Percentiles rank a stretch among this genome's conserved stretches.
phyloP scores from a whole-genome alignment of 208 protist genomes.

The Porcisia deanei region DNA sequence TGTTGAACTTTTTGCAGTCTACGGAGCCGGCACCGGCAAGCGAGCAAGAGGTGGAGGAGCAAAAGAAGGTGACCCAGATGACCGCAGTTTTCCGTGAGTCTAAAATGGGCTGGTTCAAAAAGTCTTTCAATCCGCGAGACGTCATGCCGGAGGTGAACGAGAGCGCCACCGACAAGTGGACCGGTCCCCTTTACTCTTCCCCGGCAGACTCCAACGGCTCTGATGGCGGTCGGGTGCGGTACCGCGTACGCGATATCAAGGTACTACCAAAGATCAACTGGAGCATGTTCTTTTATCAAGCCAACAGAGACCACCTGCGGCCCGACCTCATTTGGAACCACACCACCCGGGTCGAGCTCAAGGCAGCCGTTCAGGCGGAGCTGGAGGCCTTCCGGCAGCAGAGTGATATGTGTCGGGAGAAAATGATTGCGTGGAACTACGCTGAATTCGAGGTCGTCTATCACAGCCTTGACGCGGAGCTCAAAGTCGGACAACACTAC shows the following conservation, averaged over 20 bases:
- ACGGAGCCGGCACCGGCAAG: slow-evolving; percentile 49
- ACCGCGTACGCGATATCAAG: slow-evolving; percentile 49
- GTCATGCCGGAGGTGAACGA: slow-evolving; percentile 23
- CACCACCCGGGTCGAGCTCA: slow-evolving; percentile 88
- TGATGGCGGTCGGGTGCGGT: slow-evolving; percentile 28
- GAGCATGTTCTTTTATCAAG: slow-evolving; percentile 89
- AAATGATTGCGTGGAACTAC: slow-evolving; percentile 90
- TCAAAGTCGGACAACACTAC: slow-evolving; percentile 90
- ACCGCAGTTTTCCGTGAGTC: slow-evolving; percentile 56
- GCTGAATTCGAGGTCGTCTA: slow-evolving; percentile 94
- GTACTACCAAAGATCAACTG: slow-evolving; percentile 88
- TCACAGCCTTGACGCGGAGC: slow-evolving; percentile 84
- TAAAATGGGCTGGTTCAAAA: slow-evolving; percentile 81
- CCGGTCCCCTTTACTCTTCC: background rate
- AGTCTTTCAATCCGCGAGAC: slow-evolving; percentile 67
- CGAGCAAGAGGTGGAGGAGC: slow-evolving; percentile 57
- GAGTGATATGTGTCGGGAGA: slow-evolving; percentile 37
- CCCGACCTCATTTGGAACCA: slow-evolving; percentile 95
- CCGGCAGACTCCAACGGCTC: background rate
- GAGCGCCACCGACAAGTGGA: background rate
- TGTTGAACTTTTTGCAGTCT: slow-evolving; percentile 87
- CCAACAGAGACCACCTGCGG: slow-evolving; percentile 83
- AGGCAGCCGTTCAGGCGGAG: slow-evolving; percentile 84
- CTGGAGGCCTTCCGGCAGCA: slow-evolving; percentile 67
- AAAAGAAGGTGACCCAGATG: slow-evolving; percentile 61